Base-by-base conservation (phyloP, 1,284 basidiomycete genomes). In the Laetiporus sulphureus region DNA sequence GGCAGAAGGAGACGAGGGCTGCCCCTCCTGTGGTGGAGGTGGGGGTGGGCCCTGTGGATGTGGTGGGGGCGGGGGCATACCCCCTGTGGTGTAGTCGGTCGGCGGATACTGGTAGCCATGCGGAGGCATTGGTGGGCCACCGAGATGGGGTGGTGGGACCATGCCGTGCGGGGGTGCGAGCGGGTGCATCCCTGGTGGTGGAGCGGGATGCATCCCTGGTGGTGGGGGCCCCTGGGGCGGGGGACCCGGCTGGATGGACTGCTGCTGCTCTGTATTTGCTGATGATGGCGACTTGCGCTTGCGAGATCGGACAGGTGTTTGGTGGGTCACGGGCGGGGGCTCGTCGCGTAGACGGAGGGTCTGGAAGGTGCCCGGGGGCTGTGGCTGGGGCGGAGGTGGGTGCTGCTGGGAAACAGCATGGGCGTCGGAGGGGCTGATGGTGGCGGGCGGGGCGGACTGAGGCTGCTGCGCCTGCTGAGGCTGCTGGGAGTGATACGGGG, bases 311-410 rank as follows among this genome's bases (percentile, higher is more conserved):
- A 59, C 56, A 29, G 61, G 41, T 16, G 59, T 50, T 7, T 58
- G 54, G 38, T 57, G 58, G 31, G 62, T 61, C 39, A 62, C 58
- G 33, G 61, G 50, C 32, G 62, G 62, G 23, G 64, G 71, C 37
- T 80, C 77, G 36, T 83, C 79, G 53, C 75, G 73, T 27, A 83
- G 70, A 54, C 77, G 75, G 72, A 83, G 78, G 25, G 75, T 69
- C 45, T 69, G 69, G 12, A 69, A 63, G 45, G 64, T 60, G 60
- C 62, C 60, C 33, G 62, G 50, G 38, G 62, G 64, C 20, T 67
- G 60, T 16, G 55, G 54, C 41, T 63, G 60, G 22, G 61, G 59
- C 40, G 47, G 51, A 27, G 39, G 46, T 15, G 45, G 32, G 23
- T 48, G 52, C 22, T 44, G 42, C 47, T 47, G 49, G 40, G 49